Evolutionary conservation across 768 basidiomycete genomes (phyloP).

Genomic region (Candolleomyces efflorescens): DNA sequence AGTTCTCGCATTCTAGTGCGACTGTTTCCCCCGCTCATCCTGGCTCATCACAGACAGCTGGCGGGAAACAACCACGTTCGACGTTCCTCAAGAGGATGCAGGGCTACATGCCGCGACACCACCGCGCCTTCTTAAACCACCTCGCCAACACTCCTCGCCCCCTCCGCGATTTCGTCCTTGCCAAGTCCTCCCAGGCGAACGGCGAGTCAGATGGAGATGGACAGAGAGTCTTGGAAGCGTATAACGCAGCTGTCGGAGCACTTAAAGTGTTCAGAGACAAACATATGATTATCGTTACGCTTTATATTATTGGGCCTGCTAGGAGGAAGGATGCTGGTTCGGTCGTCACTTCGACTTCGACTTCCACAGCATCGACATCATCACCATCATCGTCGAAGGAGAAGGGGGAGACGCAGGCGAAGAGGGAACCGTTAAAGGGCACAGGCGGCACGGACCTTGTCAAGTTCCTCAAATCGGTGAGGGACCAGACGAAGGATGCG

Average conservation of each 20-base stretch:
- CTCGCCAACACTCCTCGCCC: conserved; percentile 56
- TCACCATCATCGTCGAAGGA: no score
- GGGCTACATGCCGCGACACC: conserved; percentile 78
- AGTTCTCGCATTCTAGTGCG: conserved; percentile 25
- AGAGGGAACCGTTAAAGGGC: conserved; percentile 41
- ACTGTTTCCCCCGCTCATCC: neutral
- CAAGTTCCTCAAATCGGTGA: conserved; percentile 68
- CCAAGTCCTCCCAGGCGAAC: neutral
- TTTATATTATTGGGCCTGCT: conserved; percentile 77
- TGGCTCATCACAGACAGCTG: neutral
- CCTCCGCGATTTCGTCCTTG: conserved; percentile 50
- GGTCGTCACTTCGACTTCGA: no score
- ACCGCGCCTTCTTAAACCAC: conserved; percentile 73
- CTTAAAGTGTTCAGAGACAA: conserved; percentile 72
- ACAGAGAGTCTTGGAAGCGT: conserved; percentile 41
- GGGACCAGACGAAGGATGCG: conserved; percentile 59
- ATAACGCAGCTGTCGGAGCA: conserved; percentile 59
- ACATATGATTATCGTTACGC: conserved; percentile 70
- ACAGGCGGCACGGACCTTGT: conserved; percentile 80
- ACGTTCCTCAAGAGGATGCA: conserved; percentile 72
- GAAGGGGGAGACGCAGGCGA: conserved; percentile 18
- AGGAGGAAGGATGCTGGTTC: conserved; percentile 22
- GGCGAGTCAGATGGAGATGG: neutral
- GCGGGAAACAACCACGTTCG: conserved; percentile 13
- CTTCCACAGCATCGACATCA: no score